Base-by-base conservation (phyloP, 208 protist genomes). In the Crithidia sp. region DNA sequence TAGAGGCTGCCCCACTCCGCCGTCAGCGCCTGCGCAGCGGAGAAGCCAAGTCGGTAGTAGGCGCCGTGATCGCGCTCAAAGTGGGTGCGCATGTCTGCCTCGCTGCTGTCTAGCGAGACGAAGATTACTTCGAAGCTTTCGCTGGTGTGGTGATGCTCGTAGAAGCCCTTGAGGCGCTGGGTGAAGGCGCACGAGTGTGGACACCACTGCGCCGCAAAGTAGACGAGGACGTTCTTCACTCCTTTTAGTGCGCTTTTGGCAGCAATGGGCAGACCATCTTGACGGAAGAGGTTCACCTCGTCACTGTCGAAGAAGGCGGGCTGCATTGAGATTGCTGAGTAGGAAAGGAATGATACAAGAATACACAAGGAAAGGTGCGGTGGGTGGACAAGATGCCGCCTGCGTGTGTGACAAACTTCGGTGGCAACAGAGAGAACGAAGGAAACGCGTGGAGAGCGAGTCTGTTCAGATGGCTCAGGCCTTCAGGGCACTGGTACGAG, bases 191-290 rank as follows among this genome's bases (percentile, higher is more conserved):
- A 74, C 80, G 89, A 94, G 7, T 87, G 86, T 13, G 89, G 87
- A 76, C 91, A 94, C 89, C 91, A 96, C 55, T 88, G 86, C 41
- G 89, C 91, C 16, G 79, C 85, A 67, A 93, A 93, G 84, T 96
- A 96, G 45, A 87, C 77, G 13, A 85, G 76, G 0, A 87, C 76
- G 19, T 66, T 78, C 53, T 76, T 45, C 4, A 39, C 39, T 5
- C 14, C 39, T n/a, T 64, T 0, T 7, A 64, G 17, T 3, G 59
- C 41, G 5, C 55, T 41, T 16, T 37, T 36, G 4, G 55, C 43
- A 44, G 37, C n/a, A 50, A 45, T 16, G 59, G 49, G 65, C 41
- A 36, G 5, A 13, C 59, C 59, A 41, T 64, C n/a, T 52, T 64
- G 43, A 37, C 59, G 43, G 17, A 47, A 64, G 41, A 64, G 59